These are phyloP conservation scores for Lactarius quietus DNA, from an alignment of 768 basidiomycete genomes.

Conservation along the genomic window DNA sequence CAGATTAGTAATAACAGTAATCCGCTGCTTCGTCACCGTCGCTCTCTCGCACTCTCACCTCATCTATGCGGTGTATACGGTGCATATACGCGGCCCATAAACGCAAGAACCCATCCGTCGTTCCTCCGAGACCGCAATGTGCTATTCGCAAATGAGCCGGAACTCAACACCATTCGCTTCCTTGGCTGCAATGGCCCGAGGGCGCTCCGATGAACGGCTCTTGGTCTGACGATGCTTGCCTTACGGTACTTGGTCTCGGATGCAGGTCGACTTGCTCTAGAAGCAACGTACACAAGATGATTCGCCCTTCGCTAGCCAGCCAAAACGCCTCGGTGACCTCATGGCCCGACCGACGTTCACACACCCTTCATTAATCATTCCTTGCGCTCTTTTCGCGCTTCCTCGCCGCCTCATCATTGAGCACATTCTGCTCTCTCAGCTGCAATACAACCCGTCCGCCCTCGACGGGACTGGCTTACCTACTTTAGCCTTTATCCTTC, in stretches of 20 bases:
- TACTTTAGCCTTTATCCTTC: neutral
- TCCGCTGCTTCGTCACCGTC: no score
- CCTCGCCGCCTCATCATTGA: neutral
- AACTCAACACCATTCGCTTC: neutral
- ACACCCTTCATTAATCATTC: neutral
- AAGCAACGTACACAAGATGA: neutral
- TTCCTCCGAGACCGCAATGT: neutral
- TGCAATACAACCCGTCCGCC: neutral
- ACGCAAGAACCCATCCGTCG: neutral
- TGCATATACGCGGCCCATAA: neutral
- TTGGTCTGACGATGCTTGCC: neutral
- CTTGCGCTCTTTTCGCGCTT: slow-evolving; percentile 6
- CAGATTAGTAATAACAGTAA: no score
- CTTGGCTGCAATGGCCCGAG: neutral
- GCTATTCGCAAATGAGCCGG: neutral
- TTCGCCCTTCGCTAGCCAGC: neutral
- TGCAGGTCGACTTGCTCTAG: neutral
- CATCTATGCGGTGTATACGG: neutral
- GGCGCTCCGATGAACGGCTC: neutral
- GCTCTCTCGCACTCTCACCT: neutral
- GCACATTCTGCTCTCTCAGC: neutral
- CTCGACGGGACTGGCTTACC: neutral
- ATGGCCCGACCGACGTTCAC: neutral
- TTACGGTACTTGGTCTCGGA: neutral
- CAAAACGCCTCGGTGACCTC: slow-evolving; percentile 6